Percentiles rank a stretch among this genome's conserved stretches.
Evolutionary conservation across 2,329 filamentous ascomycete species (phyloP).

Genomic region (Cladophialophora yegresii): DNA sequence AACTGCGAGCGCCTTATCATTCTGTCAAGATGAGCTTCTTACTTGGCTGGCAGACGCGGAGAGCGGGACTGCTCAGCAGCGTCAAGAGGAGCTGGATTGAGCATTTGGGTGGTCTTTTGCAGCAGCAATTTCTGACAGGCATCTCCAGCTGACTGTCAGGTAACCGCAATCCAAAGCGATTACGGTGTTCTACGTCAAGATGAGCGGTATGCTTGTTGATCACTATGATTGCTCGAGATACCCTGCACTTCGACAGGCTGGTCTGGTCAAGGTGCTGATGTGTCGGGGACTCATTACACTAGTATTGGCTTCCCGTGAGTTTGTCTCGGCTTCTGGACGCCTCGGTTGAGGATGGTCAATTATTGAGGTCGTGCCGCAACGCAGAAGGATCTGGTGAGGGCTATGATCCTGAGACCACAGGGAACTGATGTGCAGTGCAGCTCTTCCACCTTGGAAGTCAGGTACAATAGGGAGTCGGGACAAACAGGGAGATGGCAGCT

Average conservation of each 20-base stretch:
- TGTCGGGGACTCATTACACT: conserved; percentile 17
- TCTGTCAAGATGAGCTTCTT: conserved; percentile 13
- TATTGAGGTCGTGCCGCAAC: conserved; percentile 5
- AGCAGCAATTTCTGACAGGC: conserved; percentile 16
- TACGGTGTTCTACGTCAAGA: conserved; percentile 17
- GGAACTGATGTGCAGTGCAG: neutral
- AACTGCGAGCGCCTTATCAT: conserved; percentile 14
- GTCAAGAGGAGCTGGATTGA: conserved; percentile 10
- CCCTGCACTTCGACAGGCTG: conserved; percentile 14
- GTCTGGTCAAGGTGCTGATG: conserved; percentile 11
- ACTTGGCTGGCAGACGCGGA: conserved; percentile 16
- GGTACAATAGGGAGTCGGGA: conserved; percentile 4
- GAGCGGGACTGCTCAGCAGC: conserved; percentile 13
- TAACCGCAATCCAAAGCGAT: conserved; percentile 17
- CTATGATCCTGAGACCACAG: neutral
- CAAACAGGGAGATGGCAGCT: conserved; percentile 10
- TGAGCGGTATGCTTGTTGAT: conserved; percentile 13
- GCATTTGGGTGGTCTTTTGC: conserved; percentile 23
- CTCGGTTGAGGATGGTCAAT: neutral
- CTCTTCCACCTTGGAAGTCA: conserved; percentile 13
- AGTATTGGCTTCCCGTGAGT: conserved; percentile 13
- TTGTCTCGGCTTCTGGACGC: neutral
- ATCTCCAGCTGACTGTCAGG: conserved; percentile 19
- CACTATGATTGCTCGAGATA: conserved; percentile 19
- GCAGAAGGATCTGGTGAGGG: conserved; percentile 7